Evolutionary conservation across 768 basidiomycete genomes (phyloP).

Genomic region (Serendipita indica): DNA sequence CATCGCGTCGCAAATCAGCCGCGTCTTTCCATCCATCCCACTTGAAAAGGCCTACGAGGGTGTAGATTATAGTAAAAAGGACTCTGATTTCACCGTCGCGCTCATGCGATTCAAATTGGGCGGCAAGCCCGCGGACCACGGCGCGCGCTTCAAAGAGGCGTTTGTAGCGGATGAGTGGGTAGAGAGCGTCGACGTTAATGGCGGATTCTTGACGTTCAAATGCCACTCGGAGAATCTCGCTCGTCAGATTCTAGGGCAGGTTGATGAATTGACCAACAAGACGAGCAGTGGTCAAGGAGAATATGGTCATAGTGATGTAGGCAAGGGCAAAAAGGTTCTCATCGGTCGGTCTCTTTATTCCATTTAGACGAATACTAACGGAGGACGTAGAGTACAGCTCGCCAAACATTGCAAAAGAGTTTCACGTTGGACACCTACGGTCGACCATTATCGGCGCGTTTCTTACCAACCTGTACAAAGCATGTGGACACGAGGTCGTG

Average conservation of each 20-base stretch:
- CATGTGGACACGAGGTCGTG: slow-evolving; percentile 85
- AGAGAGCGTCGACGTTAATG: slow-evolving; percentile 41
- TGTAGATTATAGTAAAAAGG: slow-evolving; percentile 84
- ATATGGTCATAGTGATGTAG: slow-evolving; percentile 70
- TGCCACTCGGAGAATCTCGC: slow-evolving; percentile 50
- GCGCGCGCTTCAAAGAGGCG: slow-evolving; percentile 57
- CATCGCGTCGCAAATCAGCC: slow-evolving; percentile 56
- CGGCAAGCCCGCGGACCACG: slow-evolving; percentile 68
- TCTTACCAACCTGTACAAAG: slow-evolving; percentile 75
- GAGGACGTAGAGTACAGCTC: slow-evolving; percentile 64
- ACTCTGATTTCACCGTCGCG: slow-evolving; percentile 84
- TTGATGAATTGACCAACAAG: slow-evolving; percentile 54
- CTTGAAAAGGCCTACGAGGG: slow-evolving; percentile 70
- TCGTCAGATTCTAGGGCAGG: slow-evolving; percentile 52
- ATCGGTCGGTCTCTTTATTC: slow-evolving; percentile 25
- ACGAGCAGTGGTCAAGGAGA: slow-evolving; percentile 43
- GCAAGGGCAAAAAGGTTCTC: slow-evolving; percentile 67
- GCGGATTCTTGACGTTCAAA: slow-evolving; percentile 74
- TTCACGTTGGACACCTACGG: slow-evolving; percentile 92
- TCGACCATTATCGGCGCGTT: slow-evolving; percentile 99
- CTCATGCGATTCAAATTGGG: slow-evolving; percentile 80
- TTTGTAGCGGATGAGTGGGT: slow-evolving; percentile 78
- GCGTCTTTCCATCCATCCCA: slow-evolving; percentile 46
- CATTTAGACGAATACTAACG: not conserved
- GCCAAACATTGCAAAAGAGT: slow-evolving; percentile 95